Base-by-base conservation (phyloP, 306 rosid species). In the Sechiopsis laciniata region DNA sequence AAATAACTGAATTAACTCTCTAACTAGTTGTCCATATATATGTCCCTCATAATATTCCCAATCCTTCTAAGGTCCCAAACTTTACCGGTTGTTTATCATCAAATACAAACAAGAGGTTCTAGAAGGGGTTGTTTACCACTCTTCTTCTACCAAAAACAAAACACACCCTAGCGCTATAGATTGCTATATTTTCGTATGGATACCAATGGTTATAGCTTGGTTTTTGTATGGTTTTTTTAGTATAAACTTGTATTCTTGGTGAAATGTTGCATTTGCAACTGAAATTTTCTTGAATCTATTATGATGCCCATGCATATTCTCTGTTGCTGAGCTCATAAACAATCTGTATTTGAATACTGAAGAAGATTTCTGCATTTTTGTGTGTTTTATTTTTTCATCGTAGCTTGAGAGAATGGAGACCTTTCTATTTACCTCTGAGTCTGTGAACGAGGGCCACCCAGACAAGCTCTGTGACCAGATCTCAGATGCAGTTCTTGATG, bases 321-420 rank as follows among this genome's bases (percentile, higher is more conserved):
- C n/a, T 65, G 9, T 42, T 65, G n/a, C 29, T 65, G 72, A 45
- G 16, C 16, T 40, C 22, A 65, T 40, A n/a, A 8, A 42, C 52
- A 37, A 17, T 17, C 21, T 35, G 40, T 42, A 65, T 37, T 10
- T 17, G 52, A 13, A 65, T 40, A 40, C 71, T 40, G 53, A 65
- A 40, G 54, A 8, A 37, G 71, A 42, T 2, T 65, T 37, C 1
- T 65, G 16, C n/a, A 19, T 10, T 10, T 64, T n/a, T 26, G 10
- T 11, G 14, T 57, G n/a, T n/a, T n/a, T n/a, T n/a, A n/a, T n/a
- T n/a, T n/a, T n/a, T 68, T 8, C 55, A 22, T 80, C 55, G 62
- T 40, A 80, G 83, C 24, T 71, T 72, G 80, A 45, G 75, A 56
- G 76, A 48, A n/a, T n/a, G n/a, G n/a, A n/a, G n/a, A n/a, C n/a